Conservation (phyloP, 1,139 yeast species). For the Pneumocystis wakefieldiae region DNA sequence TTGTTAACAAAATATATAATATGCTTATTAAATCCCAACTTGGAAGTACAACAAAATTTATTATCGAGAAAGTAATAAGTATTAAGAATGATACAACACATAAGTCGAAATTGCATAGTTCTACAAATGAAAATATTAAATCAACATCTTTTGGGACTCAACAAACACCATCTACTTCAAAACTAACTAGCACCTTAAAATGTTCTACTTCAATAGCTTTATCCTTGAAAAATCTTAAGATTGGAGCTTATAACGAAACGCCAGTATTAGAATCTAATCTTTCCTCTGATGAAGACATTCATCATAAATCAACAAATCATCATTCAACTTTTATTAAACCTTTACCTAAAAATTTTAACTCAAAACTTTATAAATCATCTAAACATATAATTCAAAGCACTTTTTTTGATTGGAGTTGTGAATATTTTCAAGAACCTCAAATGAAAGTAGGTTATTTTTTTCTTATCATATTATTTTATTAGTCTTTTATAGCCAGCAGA, state of each 20-base stretch:
- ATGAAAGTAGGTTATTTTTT: slow-evolving; percentile 36
- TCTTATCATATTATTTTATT: not conserved
- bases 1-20: slow-evolving; percentile 60
- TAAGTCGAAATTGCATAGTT: slow-evolving; percentile 3
- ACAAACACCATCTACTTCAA: slow-evolving; percentile 1
- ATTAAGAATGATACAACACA: slow-evolving; percentile 2
- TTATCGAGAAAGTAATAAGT: slow-evolving; percentile 22
- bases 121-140: not conserved
- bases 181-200: slow-evolving; percentile 17
- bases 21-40: slow-evolving; percentile 50
- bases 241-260: slow-evolving; percentile 17
- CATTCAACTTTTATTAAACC: slow-evolving; percentile 8
- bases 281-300: slow-evolving; percentile 15
- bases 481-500: slow-evolving; percentile 34
- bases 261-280: slow-evolving; percentile 12
- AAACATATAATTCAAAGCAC: slow-evolving; percentile 36
- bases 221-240: slow-evolving; percentile 23
- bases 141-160: slow-evolving; percentile 3
- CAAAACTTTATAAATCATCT: not conserved
- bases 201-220: slow-evolving; percentile 28
- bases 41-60: slow-evolving; percentile 44
- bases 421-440: slow-evolving; percentile 93
- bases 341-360: slow-evolving; percentile 8
- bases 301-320: slow-evolving; percentile 19
- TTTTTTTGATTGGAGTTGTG: slow-evolving; percentile 77